Evolutionary conservation across 2,329 filamentous ascomycete species (phyloP), one percentile per base, ranked within the genome.

Genomic region (Cadophora sp.): DNA sequence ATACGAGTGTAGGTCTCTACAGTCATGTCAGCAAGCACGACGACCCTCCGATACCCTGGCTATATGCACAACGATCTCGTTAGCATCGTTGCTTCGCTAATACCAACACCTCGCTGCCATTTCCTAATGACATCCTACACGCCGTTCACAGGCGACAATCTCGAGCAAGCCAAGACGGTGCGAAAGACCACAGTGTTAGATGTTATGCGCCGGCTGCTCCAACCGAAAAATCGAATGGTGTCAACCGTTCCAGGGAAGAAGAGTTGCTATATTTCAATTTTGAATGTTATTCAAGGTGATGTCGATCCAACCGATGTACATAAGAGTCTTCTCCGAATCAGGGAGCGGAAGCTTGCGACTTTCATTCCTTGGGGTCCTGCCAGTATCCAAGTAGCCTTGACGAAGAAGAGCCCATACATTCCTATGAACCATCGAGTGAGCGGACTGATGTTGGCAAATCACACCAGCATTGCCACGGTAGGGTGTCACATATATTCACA

Each of bases 21-120:
- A 1, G 97, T 99, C 79, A 99, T 99, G 96, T 97, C 94, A 43
- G 96, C 96, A 48, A 97, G 93, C 78, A 99, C 96, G 4, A 98
- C 95, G 11, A 97, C 97, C 2, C 88, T 99, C 62, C 89, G 96
- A 77, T 99, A 99, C 79, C 96, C 96, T 1, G 96, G 96, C 48
- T 99, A 99, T 82, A 99, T 99, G 96, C 96, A 99, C 84, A 99
- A 99, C 80, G 96, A 99, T 78, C 90, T 99, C 19, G 94, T 97
- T 77, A 96, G 95, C 80, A 98, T 99, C 75, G 87, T 99, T 67
- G 96, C 97, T 27, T 97, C 94, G 24, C 86, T 99, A 51, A 98
- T 99, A 70, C 96, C 96, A 1, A 99, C 95, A 0, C 97, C 96
- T 11, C 91, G 96, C 74, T 97, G 94, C 79, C 97, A 99, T 82